These are phyloP conservation scores for Gossypium thurberi DNA, from an alignment of 345 rosid species.

Conservation along the genomic window DNA sequence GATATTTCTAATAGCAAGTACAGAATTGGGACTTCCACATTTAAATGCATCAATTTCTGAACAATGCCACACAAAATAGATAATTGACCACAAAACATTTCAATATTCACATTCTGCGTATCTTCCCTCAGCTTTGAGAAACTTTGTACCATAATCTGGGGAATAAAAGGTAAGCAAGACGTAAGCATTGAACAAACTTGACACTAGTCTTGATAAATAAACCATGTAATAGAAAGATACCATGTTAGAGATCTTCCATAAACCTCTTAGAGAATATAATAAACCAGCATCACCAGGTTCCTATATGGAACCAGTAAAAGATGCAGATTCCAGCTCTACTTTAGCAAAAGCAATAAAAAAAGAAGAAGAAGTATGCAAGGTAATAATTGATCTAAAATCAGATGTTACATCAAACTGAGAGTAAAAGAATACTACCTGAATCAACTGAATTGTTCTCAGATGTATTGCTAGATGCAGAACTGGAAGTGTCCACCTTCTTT, in stretches of 20 bases:
- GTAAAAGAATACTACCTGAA: slow-evolving; percentile 34
- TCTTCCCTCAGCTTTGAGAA: not conserved
- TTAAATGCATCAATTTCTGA: not conserved
- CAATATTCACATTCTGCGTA: not conserved
- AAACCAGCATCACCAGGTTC: not conserved
- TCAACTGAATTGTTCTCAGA: slow-evolving; percentile 30
- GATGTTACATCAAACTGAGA: not conserved
- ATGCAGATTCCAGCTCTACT: not conserved
- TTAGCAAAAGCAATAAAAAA: not conserved
- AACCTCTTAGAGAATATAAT: not conserved
- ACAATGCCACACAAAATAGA: not conserved
- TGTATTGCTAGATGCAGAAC: slow-evolving; percentile 21
- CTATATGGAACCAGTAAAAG: not conserved
- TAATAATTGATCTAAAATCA: not conserved
- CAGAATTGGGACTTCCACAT: not conserved
- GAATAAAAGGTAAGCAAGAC: not conserved
- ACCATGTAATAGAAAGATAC: not conserved
- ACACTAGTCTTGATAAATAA: not conserved
- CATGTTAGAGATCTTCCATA: not conserved
- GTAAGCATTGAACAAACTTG: not conserved
- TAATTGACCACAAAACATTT: not conserved
- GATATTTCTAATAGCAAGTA: not conserved
- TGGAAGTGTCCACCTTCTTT: slow-evolving; percentile 19
- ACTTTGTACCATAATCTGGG: not conserved
- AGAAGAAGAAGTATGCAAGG: not conserved